Conservation (phyloP, 148 eudicot species). For the Vaccinium darrowii region DNA sequence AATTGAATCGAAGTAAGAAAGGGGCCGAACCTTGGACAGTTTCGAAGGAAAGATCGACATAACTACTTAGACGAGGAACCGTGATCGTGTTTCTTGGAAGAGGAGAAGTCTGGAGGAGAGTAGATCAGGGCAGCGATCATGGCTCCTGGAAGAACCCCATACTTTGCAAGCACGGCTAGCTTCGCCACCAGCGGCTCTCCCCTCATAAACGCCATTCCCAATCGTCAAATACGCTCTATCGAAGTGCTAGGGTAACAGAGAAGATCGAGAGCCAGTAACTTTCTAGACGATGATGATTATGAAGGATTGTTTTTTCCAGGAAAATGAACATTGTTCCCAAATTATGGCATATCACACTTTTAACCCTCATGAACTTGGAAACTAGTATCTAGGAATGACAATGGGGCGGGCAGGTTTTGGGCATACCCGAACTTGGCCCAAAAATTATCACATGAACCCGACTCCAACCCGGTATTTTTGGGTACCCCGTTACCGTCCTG, state of each 20-base stretch:
- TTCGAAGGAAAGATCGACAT: neutral
- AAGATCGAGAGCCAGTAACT: neutral
- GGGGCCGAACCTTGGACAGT: neutral
- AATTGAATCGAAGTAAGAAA: neutral
- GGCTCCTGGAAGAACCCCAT: slow-evolving; percentile 39
- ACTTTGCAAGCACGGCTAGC: slow-evolving; percentile 42
- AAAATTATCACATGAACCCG: no score
- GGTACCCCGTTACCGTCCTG: no score
- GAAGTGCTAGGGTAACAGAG: neutral
- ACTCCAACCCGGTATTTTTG: no score
- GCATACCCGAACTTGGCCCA: no score
- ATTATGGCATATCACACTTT: neutral
- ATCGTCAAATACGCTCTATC: neutral
- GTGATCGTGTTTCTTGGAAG: slow-evolving; percentile 25
- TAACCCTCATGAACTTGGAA: neutral
- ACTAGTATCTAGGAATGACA: neutral
- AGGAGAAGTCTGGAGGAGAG: slow-evolving; percentile 41
- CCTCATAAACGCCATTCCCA: slow-evolving; percentile 24
- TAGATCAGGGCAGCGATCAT: slow-evolving; percentile 44
- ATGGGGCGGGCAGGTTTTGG: no score
- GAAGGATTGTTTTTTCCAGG: neutral
- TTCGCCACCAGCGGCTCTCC: slow-evolving; percentile 49
- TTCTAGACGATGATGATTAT: neutral
- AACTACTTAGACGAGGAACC: neutral
- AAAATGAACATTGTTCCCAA: neutral